Base-by-base conservation (phyloP, 176 grass and related monocot genomes). In the Paspalum notatum region DNA sequence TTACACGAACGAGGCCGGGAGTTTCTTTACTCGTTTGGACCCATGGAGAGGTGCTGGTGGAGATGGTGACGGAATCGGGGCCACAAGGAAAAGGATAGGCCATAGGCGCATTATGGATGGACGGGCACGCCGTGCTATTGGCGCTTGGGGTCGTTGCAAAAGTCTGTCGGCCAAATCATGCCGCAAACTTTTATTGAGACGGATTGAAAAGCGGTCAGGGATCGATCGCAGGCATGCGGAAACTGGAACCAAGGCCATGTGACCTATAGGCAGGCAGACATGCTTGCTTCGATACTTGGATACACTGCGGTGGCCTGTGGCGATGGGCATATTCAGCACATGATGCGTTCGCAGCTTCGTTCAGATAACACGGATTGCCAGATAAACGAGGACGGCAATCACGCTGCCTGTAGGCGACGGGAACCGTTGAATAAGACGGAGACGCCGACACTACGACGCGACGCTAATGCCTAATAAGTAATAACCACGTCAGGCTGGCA, bases 41-140 rank as follows among this genome's bases (percentile, higher is more conserved):
- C 18, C 5, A 49, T 26, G 6, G 58, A 66, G 2, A 66, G 2
- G 60, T 38, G 61, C 47, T 60, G 51, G 5, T 13, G 26, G 59
- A 55, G 58, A 80, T 7, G 69, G 77, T 3, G 49, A 81, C 37
- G 46, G 70, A 16, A 68, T 74, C 2, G 25, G 60, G 77, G 25
- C 84, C 84, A 79, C 41, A 14, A 5, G 51, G 51, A 75, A 6
- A 65, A 13, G 5, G 58, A 80, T 20, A 6, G n/a, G 43, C 11
- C 48, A 80, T 20, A 6, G n/a, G 43, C 11, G 59, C 57, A n/a
- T 32, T 12, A 53, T 66, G 8, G 42, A 51, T 0, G 63, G 26
- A n/a, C 0, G 63, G 26, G 12, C 14, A 66, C 49, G 66, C 74
- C 14, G 21, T 5, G 45, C 51, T 1, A 73, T 56, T 20, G 24